Evolutionary conservation across 2,329 filamentous ascomycete species (phyloP).

Genomic region (Hymenotorrendiella dingleyae): DNA sequence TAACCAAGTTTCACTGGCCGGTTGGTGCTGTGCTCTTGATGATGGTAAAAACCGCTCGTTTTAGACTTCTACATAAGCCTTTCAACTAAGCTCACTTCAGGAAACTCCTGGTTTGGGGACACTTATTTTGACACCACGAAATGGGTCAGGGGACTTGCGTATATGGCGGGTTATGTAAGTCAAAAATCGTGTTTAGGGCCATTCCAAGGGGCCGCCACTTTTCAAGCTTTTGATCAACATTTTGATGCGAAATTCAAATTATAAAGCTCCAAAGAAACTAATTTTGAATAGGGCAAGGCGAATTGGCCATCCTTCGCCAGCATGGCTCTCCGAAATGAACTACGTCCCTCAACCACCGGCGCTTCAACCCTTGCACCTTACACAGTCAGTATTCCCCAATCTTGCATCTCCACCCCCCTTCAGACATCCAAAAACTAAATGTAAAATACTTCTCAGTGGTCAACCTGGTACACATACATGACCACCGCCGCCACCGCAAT

Average conservation of each 20-base stretch:
- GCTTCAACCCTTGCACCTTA: slow-evolving; percentile 29
- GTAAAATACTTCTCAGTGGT: slow-evolving; percentile 33
- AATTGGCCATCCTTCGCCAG: slow-evolving; percentile 16
- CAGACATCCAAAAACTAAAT: background rate
- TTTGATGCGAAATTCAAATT: slow-evolving; percentile 8
- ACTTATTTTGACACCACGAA: slow-evolving; percentile 50
- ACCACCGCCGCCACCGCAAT: slow-evolving; percentile 36
- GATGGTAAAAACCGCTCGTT: too few species aligned
- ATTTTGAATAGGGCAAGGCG: slow-evolving; percentile 13
- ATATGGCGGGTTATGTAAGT: slow-evolving; percentile 54
- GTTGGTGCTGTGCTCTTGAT: slow-evolving; percentile 50
- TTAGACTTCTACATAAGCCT: too few species aligned
- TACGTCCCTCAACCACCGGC: slow-evolving; percentile 27
- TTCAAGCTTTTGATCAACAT: background rate
- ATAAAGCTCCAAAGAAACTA: background rate
- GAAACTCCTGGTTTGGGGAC: slow-evolving; percentile 58
- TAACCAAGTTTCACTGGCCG: slow-evolving; percentile 53
- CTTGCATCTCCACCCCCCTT: background rate
- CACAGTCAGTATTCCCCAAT: slow-evolving; percentile 9
- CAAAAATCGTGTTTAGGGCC: too few species aligned
- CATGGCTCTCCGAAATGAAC: slow-evolving; percentile 35
- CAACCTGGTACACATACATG: slow-evolving; percentile 39
- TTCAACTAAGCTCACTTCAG: too few species aligned
- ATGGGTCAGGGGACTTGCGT: slow-evolving; percentile 54
- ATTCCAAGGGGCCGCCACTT: too few species aligned